Base-by-base conservation (phyloP, 1,284 basidiomycete species). In the Lentinula novae-zelandiae region DNA sequence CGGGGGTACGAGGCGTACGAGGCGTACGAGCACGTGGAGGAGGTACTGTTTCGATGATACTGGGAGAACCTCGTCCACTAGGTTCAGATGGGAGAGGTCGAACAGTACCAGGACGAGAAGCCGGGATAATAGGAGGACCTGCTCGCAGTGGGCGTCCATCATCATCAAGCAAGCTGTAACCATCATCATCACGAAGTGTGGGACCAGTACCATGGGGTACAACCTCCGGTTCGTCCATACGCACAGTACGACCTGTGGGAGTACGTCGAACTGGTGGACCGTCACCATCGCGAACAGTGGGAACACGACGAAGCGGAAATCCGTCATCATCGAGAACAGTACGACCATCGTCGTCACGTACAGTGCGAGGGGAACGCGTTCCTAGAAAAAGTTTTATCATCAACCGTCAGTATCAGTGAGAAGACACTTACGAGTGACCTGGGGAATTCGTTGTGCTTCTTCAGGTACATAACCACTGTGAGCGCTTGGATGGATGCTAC, bases 51-150 rank as follows among this genome's bases (percentile, higher is more conserved):
- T 39, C 34, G 8, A 54, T 34, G 31, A 42, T 34, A n/a, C 60
- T 54, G 8, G 53, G 60, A 39, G 59, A 60, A 44, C 46, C 34
- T n/a, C 53, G 44, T 13, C 39, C 17, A 22, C 60, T 33, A 10
- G 60, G 39, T 42, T 58, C 57, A 40, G 60, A 42, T 8, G 60
- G 60, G 44, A 55, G 58, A 22, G 58, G 51, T 17, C 58, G 50
- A 44, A 42, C 20, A n/a, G 52, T 36, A 33, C 31, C 52, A 49
- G 58, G 42, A 46, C 27, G 20, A 10, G 22, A 17, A 27, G 27
- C 27, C 27, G 15, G 31, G 12, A 33, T 38, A 9, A 27, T 20
- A 27, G 27, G 3, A 27, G 27, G 27, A 27, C 27, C 27, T 5
- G 52, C 57, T 9, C 5, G 46, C 17, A 33, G 27, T 13, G 49